phyloP scores from a whole-genome alignment of 495 filamentous ascomycete genomes.

The Talaromyces trachyspermus region DNA sequence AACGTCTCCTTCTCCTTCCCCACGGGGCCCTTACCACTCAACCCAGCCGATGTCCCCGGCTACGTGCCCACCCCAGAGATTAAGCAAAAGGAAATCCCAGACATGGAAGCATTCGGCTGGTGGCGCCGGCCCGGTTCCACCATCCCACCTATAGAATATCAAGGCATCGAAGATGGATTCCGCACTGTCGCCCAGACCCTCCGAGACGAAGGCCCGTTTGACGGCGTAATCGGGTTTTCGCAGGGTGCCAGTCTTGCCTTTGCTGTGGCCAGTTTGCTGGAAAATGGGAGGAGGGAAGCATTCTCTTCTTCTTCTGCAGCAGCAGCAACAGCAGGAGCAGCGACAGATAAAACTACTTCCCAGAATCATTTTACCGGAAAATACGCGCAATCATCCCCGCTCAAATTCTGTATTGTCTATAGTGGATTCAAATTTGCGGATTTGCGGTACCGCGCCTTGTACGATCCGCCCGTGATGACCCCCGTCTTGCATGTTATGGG shows the following conservation, averaged over 20 bases:
- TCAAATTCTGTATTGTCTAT: constrained; percentile 78
- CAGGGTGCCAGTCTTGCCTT: constrained; percentile 61
- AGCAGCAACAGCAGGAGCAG: neutral
- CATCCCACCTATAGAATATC: constrained; percentile 48
- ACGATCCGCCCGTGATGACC: constrained; percentile 65
- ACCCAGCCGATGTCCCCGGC: constrained; percentile 63
- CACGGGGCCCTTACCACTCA: constrained; percentile 49
- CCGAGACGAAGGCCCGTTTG: constrained; percentile 51
- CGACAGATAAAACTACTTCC: constrained; percentile 34
- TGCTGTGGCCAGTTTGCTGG: constrained; percentile 61
- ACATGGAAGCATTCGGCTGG: constrained; percentile 73
- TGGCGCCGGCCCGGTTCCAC: constrained; percentile 54
- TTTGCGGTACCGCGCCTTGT: constrained; percentile 57
- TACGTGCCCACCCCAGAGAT: constrained; percentile 31
- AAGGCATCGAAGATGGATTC: constrained; percentile 59
- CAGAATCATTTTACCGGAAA: constrained; percentile 39
- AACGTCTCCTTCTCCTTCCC: constrained; percentile 47
- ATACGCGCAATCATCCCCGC: constrained; percentile 40
- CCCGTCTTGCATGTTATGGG: constrained; percentile 79
- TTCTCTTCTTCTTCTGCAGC: constrained; percentile 39
- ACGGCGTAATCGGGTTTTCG: constrained; percentile 70
- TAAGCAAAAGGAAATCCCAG: constrained; percentile 24
- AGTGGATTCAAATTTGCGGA: constrained; percentile 68
- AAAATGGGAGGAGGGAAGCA: constrained; percentile 43
- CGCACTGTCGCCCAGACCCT: constrained; percentile 50